Base-by-base conservation (phyloP, 208 protist species). In the Phytomonas sp. region DNA sequence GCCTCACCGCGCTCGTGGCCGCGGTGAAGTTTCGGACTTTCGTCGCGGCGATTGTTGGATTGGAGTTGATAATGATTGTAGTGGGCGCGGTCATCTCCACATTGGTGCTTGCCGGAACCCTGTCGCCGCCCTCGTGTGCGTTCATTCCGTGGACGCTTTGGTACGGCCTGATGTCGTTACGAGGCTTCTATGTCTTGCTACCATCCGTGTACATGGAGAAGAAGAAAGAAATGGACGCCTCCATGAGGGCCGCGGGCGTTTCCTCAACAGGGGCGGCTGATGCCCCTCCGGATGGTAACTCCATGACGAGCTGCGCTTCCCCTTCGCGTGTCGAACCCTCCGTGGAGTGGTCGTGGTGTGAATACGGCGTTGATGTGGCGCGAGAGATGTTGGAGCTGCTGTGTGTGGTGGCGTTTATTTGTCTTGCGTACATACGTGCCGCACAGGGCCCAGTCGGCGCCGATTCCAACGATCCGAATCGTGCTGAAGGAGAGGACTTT, bases 401-500 rank as follows among this genome's bases (percentile, higher is more conserved):
- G 20, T 89, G 84, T 67, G 60, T 77, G n/a, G 75, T 71, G 59
- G 15, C 43, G 31, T 89, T 86, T 61, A 33, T 84, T 9, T 72
- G 37, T 23, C 60, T 89, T 20, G 75, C 66, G 9, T 71, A 86
- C 40, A 46, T 64, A 4, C 81, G 81, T 20, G 78, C 78, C 0
- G 17, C 62, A n/a, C 68, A 71, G 53, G 59, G 60, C 36, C 6
- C 59, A 20, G 34, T 40, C 23, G 56, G 15, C 30, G 46, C 30
- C 23, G 8, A 23, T n/a, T 9, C 20, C 1, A 15, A 0, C 13
- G 20, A 30, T 20, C 53, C 26, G 2, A 6, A 56, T 17, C 4
- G 29, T 67, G 20, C 26, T 68, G 28, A 40, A 13, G 36, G 36
- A 4, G 36, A 9, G 6, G 36, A 40, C 6, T 40, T 40, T 40